Evolutionary conservation across 2,329 filamentous ascomycete genomes (phyloP).

Genomic region (Boeremia exigua): DNA sequence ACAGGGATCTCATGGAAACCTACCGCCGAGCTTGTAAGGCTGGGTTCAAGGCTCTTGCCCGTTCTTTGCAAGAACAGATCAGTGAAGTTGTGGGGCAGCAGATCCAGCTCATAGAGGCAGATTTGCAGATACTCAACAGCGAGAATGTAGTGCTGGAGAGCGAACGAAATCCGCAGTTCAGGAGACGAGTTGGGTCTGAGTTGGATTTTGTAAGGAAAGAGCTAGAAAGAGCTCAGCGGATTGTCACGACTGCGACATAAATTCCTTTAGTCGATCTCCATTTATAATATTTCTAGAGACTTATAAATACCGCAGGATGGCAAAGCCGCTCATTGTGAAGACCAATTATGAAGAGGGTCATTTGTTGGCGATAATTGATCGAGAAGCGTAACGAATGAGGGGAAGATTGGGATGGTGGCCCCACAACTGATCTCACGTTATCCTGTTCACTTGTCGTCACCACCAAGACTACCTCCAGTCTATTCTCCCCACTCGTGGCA

Average conservation of each 20-base stretch:
- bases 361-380: too few species aligned
- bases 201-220: not conserved
- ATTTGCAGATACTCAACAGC: constrained; percentile 24
- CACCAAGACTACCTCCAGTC: not conserved
- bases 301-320: too few species aligned
- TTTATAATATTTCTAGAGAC: too few species aligned
- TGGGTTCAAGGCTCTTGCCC: not conserved
- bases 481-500: not conserved
- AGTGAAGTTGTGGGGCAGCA: constrained; percentile 15
- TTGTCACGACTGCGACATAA: too few species aligned
- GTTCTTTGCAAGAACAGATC: constrained; percentile 1
- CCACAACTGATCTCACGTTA: constrained; percentile 1
- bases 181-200: constrained; percentile 7
- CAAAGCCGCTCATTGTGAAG: too few species aligned
- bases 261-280: too few species aligned
- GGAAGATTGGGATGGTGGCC: not conserved
- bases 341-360: too few species aligned
- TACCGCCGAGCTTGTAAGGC: not conserved
- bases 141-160: constrained; percentile 29
- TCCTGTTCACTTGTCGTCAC: not conserved
- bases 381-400: too few species aligned
- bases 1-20: not conserved
- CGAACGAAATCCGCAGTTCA: constrained; percentile 25
- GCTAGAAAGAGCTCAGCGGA: too few species aligned
- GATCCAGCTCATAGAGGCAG: constrained; percentile 19